Conservation (phyloP, 352 stramenopile species). For the Phytophthora multivora region DNA sequence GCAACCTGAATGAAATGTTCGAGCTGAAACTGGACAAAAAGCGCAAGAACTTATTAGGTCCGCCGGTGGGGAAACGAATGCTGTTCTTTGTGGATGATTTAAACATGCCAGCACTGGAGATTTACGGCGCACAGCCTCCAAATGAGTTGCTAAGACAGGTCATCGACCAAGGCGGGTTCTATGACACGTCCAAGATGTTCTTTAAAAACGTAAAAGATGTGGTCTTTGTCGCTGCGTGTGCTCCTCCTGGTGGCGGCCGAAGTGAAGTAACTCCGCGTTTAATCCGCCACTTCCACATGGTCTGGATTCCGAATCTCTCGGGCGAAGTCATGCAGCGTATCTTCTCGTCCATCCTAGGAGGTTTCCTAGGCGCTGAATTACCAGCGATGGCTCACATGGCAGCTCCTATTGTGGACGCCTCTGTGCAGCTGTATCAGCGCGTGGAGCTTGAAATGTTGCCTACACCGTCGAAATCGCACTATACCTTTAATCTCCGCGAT, state of each 20-base stretch:
- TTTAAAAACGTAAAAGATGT: constrained; percentile 92
- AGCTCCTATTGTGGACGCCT: constrained; percentile 83
- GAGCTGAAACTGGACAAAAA: constrained; percentile 87
- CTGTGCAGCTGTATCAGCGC: constrained; percentile 87
- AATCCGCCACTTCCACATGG: constrained; percentile 91
- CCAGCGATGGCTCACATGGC: constrained; percentile 78
- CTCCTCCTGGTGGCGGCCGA: constrained; percentile 84
- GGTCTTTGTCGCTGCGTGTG: constrained; percentile 83
- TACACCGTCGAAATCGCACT: constrained; percentile 92
- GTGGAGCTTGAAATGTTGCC: constrained; percentile 91
- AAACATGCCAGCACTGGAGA: constrained; percentile 93
- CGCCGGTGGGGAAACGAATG: constrained; percentile 79
- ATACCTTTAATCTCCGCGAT: constrained; percentile 95
- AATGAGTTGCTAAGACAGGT: constrained; percentile 93
- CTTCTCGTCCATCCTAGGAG: constrained; percentile 90
- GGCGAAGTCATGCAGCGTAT: constrained; percentile 87
- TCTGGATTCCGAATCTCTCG: constrained; percentile 91
- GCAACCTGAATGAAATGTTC: constrained; percentile 85
- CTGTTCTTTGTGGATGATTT: constrained; percentile 93
- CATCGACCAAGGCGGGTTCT: constrained; percentile 90
- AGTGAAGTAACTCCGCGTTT: constrained; percentile 88
- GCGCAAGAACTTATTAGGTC: constrained; percentile 80
- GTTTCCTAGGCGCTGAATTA: constrained; percentile 79
- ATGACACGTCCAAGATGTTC: constrained; percentile 94
- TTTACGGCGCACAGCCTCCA: constrained; percentile 92